Percentiles rank a stretch among this genome's conserved stretches.
phyloP scores from a whole-genome alignment of 2,329 filamentous ascomycete genomes.

The Fusarium protoensiforme region DNA sequence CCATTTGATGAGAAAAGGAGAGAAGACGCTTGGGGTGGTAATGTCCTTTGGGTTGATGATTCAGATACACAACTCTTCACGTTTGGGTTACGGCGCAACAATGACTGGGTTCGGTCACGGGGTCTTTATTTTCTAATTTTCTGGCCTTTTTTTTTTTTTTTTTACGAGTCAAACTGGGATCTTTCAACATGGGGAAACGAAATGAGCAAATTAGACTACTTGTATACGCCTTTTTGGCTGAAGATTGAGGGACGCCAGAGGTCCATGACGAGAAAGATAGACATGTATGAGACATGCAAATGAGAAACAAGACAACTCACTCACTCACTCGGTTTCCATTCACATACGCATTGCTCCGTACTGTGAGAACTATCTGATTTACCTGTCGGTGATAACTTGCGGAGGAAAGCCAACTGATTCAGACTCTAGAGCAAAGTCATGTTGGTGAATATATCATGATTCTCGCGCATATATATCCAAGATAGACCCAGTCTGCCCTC shows the following conservation, averaged over 20 bases:
- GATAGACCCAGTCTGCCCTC: neutral
- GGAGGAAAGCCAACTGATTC: neutral
- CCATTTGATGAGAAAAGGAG: constrained; percentile 1
- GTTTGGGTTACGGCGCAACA: constrained; percentile 26
- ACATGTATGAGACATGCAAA: constrained; percentile 14
- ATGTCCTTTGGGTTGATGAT: constrained; percentile 22
- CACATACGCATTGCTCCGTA: neutral
- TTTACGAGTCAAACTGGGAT: neutral
- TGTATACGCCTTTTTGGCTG: neutral
- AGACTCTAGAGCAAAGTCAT: neutral
- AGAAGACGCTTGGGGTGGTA: constrained; percentile 19
- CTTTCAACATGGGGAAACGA: constrained; percentile 1
- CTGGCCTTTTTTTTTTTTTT: neutral
- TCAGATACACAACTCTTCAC: constrained; percentile 18
- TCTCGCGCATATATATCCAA: neutral
- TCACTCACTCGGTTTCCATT: neutral
- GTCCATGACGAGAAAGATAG: neutral
- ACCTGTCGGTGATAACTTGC: neutral
- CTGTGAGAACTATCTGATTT: neutral
- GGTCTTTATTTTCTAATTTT: too few relatives aligned
- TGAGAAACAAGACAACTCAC: constrained; percentile 15
- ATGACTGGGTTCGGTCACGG: constrained; percentile 6
- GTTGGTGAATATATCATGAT: neutral
- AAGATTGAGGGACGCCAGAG: neutral
- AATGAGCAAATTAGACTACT: neutral